Conservation (phyloP, 148 eudicot genomes). For the Silene uniflora region DNA sequence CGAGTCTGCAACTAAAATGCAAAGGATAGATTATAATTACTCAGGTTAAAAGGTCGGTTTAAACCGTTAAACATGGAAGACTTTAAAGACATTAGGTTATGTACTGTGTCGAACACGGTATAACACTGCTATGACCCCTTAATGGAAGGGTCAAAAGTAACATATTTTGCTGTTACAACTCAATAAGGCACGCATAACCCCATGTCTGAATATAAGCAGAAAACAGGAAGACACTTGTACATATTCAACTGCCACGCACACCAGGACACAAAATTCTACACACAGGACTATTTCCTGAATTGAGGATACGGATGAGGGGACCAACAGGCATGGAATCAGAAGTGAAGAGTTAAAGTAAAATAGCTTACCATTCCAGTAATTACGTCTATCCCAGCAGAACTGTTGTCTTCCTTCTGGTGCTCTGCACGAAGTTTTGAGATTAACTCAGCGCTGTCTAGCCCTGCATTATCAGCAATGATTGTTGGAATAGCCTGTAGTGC, state of each 20-base stretch:
- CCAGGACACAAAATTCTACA: neutral
- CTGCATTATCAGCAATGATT: slow-evolving; percentile 94
- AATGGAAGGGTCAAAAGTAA: too few species aligned
- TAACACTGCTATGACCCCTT: neutral
- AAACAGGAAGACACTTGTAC: neutral
- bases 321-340: neutral
- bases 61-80: too few species aligned
- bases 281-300: neutral
- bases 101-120: neutral
- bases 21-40: too few species aligned
- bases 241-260: neutral
- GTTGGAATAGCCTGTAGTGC: slow-evolving; percentile 92
- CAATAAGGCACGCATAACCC: neutral
- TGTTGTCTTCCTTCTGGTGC: slow-evolving; percentile 75
- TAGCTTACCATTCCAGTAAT: slow-evolving; percentile 79
- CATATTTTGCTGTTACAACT: neutral
- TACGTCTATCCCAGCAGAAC: slow-evolving; percentile 86
- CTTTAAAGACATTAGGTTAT: too few species aligned
- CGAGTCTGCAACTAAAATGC: too few species aligned
- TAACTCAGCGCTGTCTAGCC: slow-evolving; percentile 93
- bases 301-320: neutral
- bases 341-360: neutral
- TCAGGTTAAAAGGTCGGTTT: too few species aligned
- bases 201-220: neutral
- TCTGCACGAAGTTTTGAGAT: slow-evolving; percentile 92